Conservation (phyloP, 208 protist species). For the Vickermania spadyakhi region DNA sequence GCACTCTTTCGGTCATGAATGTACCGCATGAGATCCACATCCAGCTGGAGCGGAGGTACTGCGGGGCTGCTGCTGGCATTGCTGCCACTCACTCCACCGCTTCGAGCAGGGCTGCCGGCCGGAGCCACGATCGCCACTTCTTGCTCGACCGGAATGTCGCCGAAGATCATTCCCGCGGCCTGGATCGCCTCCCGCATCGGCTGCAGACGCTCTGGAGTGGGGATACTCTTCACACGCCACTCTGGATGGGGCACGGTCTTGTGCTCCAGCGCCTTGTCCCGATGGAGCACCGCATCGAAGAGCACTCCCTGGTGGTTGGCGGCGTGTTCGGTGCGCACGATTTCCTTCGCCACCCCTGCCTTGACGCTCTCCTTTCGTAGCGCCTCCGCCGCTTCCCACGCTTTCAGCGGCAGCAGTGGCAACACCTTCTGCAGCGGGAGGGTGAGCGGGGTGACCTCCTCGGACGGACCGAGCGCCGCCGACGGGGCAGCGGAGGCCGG, state of each 20-base stretch:
- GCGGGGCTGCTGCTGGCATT: neutral
- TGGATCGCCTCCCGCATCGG: constrained; percentile 7
- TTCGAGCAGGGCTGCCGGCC: neutral
- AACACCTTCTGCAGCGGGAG: neutral
- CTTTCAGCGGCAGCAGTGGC: neutral
- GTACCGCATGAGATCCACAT: constrained; percentile 3
- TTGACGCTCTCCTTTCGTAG: neutral
- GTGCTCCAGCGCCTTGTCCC: constrained; percentile 7
- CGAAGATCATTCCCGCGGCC: constrained; percentile 6
- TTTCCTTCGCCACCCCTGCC: neutral
- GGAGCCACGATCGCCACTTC: constrained; percentile 6
- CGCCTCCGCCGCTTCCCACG: neutral
- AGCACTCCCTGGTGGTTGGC: constrained; percentile 21
- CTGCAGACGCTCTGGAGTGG: constrained; percentile 2
- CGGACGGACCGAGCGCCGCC: neutral
- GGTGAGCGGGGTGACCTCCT: neutral
- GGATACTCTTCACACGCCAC: constrained; percentile 3
- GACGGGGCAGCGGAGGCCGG: neutral
- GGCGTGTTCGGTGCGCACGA: neutral
- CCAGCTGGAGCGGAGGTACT: constrained; percentile 1
- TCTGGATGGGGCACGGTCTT: constrained; percentile 4
- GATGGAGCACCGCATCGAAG: constrained; percentile 23
- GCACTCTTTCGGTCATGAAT: constrained; percentile 30
- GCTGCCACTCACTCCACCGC: neutral
- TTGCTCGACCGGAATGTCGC: constrained; percentile 10